phyloP scores from a whole-genome alignment of 352 stramenopile genomes.

The Aphanomyces invadans region DNA sequence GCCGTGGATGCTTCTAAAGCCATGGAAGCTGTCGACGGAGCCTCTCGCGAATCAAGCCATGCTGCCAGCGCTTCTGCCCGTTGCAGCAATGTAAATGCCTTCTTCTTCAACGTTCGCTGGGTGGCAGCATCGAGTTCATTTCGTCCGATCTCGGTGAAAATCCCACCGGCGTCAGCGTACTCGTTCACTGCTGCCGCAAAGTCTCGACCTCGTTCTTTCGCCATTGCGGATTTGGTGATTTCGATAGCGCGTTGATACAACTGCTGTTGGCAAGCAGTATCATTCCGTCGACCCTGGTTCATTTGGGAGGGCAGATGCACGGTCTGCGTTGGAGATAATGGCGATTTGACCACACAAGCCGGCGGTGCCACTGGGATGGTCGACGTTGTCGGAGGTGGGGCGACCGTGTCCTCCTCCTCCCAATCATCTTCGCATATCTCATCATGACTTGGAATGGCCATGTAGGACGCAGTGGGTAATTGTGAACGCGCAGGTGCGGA shows the following conservation, averaged over 20 bases:
- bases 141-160: constrained; percentile 58
- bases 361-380: not conserved
- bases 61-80: constrained; percentile 60
- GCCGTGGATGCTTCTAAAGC: constrained; percentile 25
- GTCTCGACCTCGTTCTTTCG: constrained; percentile 52
- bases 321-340: too few relatives aligned
- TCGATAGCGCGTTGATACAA: constrained; percentile 51
- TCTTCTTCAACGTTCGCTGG: constrained; percentile 75
- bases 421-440: constrained; percentile 24
- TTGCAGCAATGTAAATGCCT: constrained; percentile 66
- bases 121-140: constrained; percentile 46
- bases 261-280: not conserved
- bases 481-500: not conserved
- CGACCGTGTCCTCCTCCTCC: constrained; percentile 10
- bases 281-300: not conserved
- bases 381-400: not conserved
- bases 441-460: not conserved
- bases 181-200: constrained; percentile 56
- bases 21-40: not conserved
- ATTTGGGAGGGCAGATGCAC: not conserved
- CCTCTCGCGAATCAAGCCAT: constrained; percentile 40
- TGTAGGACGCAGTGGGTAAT: not conserved
- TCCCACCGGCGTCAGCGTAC: constrained; percentile 62
- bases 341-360: not conserved
- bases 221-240: constrained; percentile 58